Base-by-base conservation (phyloP, 176 grass and related monocot genomes). In the Carex kokanica region DNA sequence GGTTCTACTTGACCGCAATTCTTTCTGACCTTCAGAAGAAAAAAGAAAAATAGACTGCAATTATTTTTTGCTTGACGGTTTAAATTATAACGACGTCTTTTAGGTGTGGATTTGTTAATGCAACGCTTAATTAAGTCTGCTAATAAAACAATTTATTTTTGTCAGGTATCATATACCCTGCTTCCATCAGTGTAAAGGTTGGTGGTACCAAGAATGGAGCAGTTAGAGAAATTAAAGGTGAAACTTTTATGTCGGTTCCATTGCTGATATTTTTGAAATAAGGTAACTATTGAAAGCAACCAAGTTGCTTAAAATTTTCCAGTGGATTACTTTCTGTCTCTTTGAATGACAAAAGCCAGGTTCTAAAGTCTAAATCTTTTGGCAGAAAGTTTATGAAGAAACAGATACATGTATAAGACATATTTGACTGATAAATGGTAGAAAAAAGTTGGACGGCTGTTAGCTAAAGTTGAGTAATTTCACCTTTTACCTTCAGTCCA, bases 311-410 rank as follows among this genome's bases (percentile, higher is more conserved):
- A 73, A 73, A 73, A 24, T 5, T 51, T 14, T 12, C 20, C 0
- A 24, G 21, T 51, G 40, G 70, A 74, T 51, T 25, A 27, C 43
- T 53, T 74, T 74, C 21, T 74, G 68, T 74, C 71, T 21, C 71
- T 74, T 68, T 24, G 72, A 53, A 54, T 75, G 72, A 54, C 20
- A 5, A 75, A 75, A 75, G 47, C 3, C 49, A 75, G 6, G 23
- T 47, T 75, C 49, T 27, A 75, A 75, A 74, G 71, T 74, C 71
- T 74, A 53, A 74, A 54, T 53, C 72, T 75, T 75, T 75, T 54
- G 72, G 72, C n/a, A 54, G 43, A 75, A 75, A 75, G 72, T 29
- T 54, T 8, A 75, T 53, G 12, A 53, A 75, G 21, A 75, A 75
- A 31, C 69, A 29, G 65, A 36, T 13, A 67, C 3, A 7, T 2